Conservation (phyloP, 345 rosid genomes). For the Eucalyptus curtisii region DNA sequence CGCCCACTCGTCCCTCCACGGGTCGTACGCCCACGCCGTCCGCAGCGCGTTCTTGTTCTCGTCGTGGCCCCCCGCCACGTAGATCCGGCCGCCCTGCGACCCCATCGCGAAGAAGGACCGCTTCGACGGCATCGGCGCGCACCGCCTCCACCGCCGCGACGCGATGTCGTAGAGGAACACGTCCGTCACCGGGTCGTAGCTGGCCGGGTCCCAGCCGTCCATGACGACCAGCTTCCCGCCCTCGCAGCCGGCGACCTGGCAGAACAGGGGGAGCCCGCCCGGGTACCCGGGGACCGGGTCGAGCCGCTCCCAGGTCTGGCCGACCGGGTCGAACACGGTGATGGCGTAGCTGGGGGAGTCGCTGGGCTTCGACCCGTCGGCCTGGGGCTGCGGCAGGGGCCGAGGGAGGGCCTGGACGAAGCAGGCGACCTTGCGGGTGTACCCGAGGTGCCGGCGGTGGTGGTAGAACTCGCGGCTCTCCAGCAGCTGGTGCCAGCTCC, state of each 20-base stretch:
- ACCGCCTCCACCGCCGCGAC: slow-evolving; percentile 31
- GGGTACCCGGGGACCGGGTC: slow-evolving; percentile 29
- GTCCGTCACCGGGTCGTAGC: slow-evolving; percentile 33
- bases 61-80: slow-evolving; percentile 59
- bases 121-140: slow-evolving; percentile 39
- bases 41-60: slow-evolving; percentile 57
- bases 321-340: slow-evolving; percentile 28
- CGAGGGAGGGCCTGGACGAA: slow-evolving; percentile 29
- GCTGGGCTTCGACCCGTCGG: slow-evolving; percentile 5
- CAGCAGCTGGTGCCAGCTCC: slow-evolving; percentile 34
- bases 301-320: slow-evolving; percentile 24
- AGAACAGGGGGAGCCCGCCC: slow-evolving; percentile 50
- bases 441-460: slow-evolving; percentile 22
- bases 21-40: slow-evolving; percentile 47
- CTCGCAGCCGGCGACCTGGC: slow-evolving; percentile 39
- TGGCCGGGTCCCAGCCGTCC: slow-evolving; percentile 67
- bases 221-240: slow-evolving; percentile 40
- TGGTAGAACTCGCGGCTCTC: slow-evolving; percentile 27
- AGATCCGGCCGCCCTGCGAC: slow-evolving; percentile 12
- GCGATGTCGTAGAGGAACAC: slow-evolving; percentile 45
- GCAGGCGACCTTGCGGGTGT: slow-evolving; percentile 39
- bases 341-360: slow-evolving; percentile 18
- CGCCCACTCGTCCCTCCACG: slow-evolving; percentile 38
- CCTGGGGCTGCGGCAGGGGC: neutral
- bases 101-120: slow-evolving; percentile 55